Evolutionary conservation across 768 basidiomycete genomes (phyloP), one percentile per base, ranked within the genome.

Genomic region (Leccinum variicolor): DNA sequence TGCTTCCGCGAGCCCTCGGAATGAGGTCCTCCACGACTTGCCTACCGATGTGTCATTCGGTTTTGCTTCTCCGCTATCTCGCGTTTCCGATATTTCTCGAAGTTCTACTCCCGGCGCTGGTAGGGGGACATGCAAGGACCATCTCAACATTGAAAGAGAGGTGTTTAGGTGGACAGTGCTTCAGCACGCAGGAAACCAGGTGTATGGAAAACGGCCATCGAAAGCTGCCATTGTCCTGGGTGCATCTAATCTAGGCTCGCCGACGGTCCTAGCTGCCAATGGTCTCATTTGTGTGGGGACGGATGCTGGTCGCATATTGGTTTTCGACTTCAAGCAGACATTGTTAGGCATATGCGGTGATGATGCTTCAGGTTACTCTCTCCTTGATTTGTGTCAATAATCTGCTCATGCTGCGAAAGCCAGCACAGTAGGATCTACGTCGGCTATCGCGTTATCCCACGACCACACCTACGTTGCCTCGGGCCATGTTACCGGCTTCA

Each of bases 381-480:
- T 46, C 23, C 47, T 48, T 57, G 33, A 49, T 60, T 59, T 19
- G 31, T 10, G 51, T 62, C 58, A 26, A 50, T 48, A n/a, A 65
- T 54, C 64, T 62, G 60, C 65, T 69, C 59, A 57, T 58, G 39
- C 31, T 23, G 46, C 58, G 51, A 72, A 71, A 90, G 89, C 78
- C 43, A 85, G 77, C 64, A 72, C 74, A 3, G 74, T 86, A 10
- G 92, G 93, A 19, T 73, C 91, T 14, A 90, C 94, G 8, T 95
- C 91, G n/a, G 90, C 95, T 1, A 73, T 99, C 14, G 87, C 92
- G 0, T 76, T 99, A 48, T 97, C 95, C 9, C 86, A 92, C 64
- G 97, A 99, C 68, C 92, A 94, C 64, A 98, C 95, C 1, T 97
- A 86, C 70, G 78, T 98, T 50, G 96, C 89, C 0, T 88, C 88